Conservation (phyloP, 2,329 filamentous ascomycete genomes). For the Cercospora citrullina region DNA sequence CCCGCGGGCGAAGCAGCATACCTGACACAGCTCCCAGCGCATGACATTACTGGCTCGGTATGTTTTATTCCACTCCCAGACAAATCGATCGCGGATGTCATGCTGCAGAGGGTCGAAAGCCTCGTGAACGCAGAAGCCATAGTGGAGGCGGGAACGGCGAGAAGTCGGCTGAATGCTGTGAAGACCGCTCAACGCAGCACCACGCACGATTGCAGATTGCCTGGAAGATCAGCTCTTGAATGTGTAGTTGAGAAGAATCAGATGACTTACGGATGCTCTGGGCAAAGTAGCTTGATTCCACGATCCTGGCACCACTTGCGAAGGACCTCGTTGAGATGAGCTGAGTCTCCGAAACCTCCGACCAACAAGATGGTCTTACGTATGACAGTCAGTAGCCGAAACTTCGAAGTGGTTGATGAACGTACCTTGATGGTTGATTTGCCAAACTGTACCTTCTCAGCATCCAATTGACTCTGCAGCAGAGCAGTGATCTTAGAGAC, state of each 20-base stretch:
- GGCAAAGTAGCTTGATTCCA: constrained; percentile 11
- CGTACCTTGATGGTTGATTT: constrained; percentile 15
- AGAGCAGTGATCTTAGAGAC: constrained; percentile 14
- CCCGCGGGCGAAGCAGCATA: background rate
- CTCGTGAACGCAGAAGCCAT: constrained; percentile 3
- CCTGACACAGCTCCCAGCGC: constrained; percentile 15
- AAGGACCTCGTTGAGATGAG: constrained; percentile 12
- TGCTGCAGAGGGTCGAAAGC: constrained; percentile 15
- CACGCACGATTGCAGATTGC: constrained; percentile 22
- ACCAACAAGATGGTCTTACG: constrained; percentile 18
- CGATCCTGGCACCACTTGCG: constrained; percentile 6
- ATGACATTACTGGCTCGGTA: background rate
- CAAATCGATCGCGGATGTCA: background rate
- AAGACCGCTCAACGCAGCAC: constrained; percentile 20
- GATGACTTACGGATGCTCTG: constrained; percentile 13
- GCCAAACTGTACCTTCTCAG: constrained; percentile 5
- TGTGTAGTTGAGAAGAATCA: background rate
- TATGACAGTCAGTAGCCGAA: background rate
- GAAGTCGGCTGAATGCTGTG: constrained; percentile 19
- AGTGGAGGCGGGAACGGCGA: constrained; percentile 18
- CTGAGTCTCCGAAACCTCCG: constrained; percentile 22
- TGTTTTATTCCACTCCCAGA: background rate
- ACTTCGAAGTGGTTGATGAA: background rate
- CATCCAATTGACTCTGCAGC: constrained; percentile 20
- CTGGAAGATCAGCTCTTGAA: background rate